These are phyloP conservation scores for Puccinia polysora DNA, from an alignment of 1,284 basidiomycete species.

Conservation along the genomic window DNA sequence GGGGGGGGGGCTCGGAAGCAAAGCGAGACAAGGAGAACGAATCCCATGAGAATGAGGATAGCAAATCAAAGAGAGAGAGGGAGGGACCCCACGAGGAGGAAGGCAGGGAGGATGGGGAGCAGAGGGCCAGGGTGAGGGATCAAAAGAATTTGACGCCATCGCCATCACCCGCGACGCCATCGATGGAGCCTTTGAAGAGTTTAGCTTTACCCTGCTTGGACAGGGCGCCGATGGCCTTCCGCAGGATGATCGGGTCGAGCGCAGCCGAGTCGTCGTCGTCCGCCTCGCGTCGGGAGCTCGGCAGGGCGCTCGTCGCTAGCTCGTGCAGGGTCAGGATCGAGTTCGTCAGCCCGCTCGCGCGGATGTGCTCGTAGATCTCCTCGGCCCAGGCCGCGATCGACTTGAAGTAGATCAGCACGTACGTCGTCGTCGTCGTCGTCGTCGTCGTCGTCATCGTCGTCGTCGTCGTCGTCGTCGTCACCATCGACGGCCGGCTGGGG, in stretches of 20 bases:
- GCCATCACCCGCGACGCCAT: conserved; percentile 32
- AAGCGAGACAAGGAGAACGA: no score
- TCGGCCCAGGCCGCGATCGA: not conserved
- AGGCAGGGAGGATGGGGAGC: no score
- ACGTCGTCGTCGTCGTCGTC: not conserved
- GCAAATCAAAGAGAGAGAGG: not conserved
- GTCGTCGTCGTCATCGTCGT: not conserved
- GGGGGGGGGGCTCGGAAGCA: no score
- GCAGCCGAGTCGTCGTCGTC: not conserved
- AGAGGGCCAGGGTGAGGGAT: not conserved
- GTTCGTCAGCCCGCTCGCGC: conserved; percentile 26
- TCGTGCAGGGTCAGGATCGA: conserved; percentile 33
- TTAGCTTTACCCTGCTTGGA: conserved; percentile 37
- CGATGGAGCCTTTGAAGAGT: conserved; percentile 30
- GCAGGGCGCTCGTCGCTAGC: conserved; percentile 9
- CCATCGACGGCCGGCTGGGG: not conserved
- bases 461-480: not conserved
- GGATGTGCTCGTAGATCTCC: conserved; percentile 18
- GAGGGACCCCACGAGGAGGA: no score
- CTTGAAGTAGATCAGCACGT: conserved; percentile 25
- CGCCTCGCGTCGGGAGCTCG: conserved; percentile 2
- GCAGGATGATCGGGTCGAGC: conserved; percentile 22
- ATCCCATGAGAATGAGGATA: not conserved
- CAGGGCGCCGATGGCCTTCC: conserved; percentile 16
- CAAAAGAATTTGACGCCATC: conserved; percentile 42